A percentile compares a stretch with the other conserved stretches of the same genome.
Conservation (phyloP, 2,329 filamentous ascomycete species). For the Colletotrichum sp. region DNA sequence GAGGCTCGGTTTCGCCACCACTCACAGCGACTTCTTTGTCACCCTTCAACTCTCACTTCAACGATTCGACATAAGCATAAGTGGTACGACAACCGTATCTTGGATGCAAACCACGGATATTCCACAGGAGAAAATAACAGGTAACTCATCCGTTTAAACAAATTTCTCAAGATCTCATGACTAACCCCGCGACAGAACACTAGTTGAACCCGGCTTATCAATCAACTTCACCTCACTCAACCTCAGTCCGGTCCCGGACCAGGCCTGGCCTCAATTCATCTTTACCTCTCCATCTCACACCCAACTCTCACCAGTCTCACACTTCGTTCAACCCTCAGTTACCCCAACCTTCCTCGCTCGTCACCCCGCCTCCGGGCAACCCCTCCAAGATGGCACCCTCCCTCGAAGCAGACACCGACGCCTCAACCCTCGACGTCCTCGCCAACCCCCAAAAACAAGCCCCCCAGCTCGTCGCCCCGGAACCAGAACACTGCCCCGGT, state of each 20-base stretch:
- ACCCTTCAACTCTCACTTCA: not conserved
- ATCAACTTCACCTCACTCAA: constrained; percentile 7
- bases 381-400: constrained; percentile 74
- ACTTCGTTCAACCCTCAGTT: no score
- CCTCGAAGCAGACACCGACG: constrained; percentile 77
- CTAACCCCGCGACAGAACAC: not conserved
- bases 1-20: constrained; percentile 5
- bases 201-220: constrained; percentile 9
- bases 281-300: not conserved
- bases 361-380: not conserved
- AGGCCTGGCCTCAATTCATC: not conserved
- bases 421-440: constrained; percentile 72
- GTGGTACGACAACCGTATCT: not conserved
- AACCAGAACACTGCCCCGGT: constrained; percentile 96
- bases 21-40: constrained; percentile 1
- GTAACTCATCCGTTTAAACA: not conserved
- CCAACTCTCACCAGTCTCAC: no score
- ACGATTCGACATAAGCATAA: not conserved
- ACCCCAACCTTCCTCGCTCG: not conserved
- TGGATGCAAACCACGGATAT: no score
- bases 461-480: constrained; percentile 88
- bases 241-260: constrained; percentile 12
- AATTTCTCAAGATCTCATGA: not conserved
- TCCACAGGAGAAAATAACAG: rapidly evolving
- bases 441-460: constrained; percentile 77